These are phyloP conservation scores for Aspergillus mulundensis DNA, from an alignment of 495 filamentous ascomycete species.

Conservation along the genomic window DNA sequence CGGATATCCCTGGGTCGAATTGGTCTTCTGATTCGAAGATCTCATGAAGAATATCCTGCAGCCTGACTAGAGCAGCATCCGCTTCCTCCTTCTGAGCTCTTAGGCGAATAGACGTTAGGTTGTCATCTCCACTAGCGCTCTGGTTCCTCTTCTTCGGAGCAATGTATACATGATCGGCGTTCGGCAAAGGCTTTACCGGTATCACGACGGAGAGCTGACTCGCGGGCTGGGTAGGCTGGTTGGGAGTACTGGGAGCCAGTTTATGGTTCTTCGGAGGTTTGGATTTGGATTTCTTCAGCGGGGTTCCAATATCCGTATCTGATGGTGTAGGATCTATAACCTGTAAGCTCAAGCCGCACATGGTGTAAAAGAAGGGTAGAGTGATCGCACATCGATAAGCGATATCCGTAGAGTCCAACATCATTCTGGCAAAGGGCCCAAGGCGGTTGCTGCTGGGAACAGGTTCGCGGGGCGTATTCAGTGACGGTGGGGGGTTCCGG, in stretches of 20 bases:
- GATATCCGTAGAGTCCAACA: slow-evolving; percentile 53
- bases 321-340: slow-evolving; percentile 39
- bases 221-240: slow-evolving; percentile 15
- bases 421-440: slow-evolving; percentile 55
- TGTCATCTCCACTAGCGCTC: slow-evolving; percentile 27
- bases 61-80: slow-evolving; percentile 61
- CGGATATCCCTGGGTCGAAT: slow-evolving; percentile 45
- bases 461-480: slow-evolving; percentile 18
- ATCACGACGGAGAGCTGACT: slow-evolving; percentile 39
- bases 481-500: slow-evolving; percentile 19
- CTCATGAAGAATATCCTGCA: slow-evolving; percentile 64
- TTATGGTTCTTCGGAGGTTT: slow-evolving; percentile 21
- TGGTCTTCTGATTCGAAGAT: slow-evolving; percentile 78
- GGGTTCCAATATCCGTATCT: slow-evolving; percentile 20
- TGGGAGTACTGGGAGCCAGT: slow-evolving; percentile 15
- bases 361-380: neutral
- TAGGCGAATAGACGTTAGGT: slow-evolving; percentile 29
- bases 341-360: slow-evolving; percentile 11
- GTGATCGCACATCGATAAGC: slow-evolving; percentile 48
- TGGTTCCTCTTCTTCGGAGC: slow-evolving; percentile 31
- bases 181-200: slow-evolving; percentile 31
- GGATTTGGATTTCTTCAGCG: slow-evolving; percentile 17
- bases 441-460: slow-evolving; percentile 31
- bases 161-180: slow-evolving; percentile 15
- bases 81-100: slow-evolving; percentile 76